Evolutionary conservation across 495 filamentous ascomycete species (phyloP).

Genomic region (Neurospora intermedia): DNA sequence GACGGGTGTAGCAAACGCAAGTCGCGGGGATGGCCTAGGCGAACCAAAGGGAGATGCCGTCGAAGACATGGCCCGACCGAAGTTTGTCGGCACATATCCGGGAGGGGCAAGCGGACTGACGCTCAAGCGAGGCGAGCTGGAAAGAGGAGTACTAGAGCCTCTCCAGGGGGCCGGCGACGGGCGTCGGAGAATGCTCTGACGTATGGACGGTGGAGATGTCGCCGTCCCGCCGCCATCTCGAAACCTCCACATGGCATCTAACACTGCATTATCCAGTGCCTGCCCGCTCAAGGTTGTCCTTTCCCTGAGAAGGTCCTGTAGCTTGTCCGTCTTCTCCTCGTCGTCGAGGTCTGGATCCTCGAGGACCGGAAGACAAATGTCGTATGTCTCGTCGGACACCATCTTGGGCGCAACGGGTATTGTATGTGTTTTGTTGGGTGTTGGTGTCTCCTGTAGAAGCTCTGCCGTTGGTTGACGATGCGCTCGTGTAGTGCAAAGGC

Average conservation of each 20-base stretch:
- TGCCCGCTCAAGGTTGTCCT: constrained; percentile 68
- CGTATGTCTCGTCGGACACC: constrained; percentile 87
- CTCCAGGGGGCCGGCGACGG: constrained; percentile 94
- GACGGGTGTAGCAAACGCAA: constrained; percentile 81
- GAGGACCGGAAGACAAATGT: constrained; percentile 79
- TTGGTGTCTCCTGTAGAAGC: not conserved
- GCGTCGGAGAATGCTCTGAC: constrained; percentile 80
- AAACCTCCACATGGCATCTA: constrained; percentile 88
- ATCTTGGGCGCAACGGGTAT: constrained; percentile 37
- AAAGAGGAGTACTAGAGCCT: constrained; percentile 62
- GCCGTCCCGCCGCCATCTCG: constrained; percentile 66
- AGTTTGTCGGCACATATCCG: constrained; percentile 66
- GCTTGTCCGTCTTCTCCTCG: constrained; percentile 88
- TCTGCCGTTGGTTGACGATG: not conserved
- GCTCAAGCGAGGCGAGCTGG: constrained; percentile 63
- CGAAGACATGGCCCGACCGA: constrained; percentile 64
- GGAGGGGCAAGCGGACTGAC: constrained; percentile 74
- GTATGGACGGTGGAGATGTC: constrained; percentile 65
- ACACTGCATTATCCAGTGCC: constrained; percentile 75
- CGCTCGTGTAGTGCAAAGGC: constrained; percentile 5
- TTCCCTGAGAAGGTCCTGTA: constrained; percentile 74
- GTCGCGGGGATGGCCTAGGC: constrained; percentile 83
- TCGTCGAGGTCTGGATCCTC: constrained; percentile 75
- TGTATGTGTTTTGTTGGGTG: not conserved
- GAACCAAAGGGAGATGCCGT: constrained; percentile 85